Evolutionary conservation across 345 rosid genomes (phyloP), one percentile per base, ranked within the genome.

Genomic region (Orychophragmus violaceus): DNA sequence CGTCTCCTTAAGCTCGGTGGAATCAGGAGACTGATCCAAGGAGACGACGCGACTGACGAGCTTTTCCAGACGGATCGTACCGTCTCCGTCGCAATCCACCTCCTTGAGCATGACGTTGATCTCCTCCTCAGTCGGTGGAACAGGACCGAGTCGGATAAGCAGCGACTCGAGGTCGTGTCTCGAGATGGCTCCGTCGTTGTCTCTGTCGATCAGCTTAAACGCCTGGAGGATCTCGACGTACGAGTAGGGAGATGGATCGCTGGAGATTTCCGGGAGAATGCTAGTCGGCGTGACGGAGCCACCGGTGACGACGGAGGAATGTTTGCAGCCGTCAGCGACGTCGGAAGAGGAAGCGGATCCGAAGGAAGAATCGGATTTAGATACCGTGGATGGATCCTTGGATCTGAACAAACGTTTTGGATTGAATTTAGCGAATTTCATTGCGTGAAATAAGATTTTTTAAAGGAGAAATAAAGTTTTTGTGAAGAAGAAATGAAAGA

Each of bases 1-100:
- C 3, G 93, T 79, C 74, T 87, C 93, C 39, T 75, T 77, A 3
- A 94, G 72, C 79, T 94, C 99, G 6, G 71, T 79, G 33, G 80
- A 56, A 3, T 70, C 81, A 6, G 83, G 51, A 59, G 41, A 11
- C 59, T 7, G 54, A 45, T 68, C 54, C 0, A 16, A 62, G 2
- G 81, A 81, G 22, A 70, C 79, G 3, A 84, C 71, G 39, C 71
- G 82, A 44, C 24, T 74, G 64, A 78, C 71, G 10, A 94, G 59
- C 21, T 80, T 75, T 11, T 85, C 91, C 11, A 94, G 45, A 46
- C 83, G 78, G 2, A 90, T 81, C 7, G 59, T 28, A 54, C 77
- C 77, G 8, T 62, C 59, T 0, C 74, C 69, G 35, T 67, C 63
- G 39, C 64, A 32, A 0, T 81, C 86, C 6, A 81, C 76, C 5